A percentile compares a stretch with the other conserved stretches of the same genome.
Evolutionary conservation across 768 basidiomycete genomes (phyloP).

Genomic region (Vishniacozyma victoriae): DNA sequence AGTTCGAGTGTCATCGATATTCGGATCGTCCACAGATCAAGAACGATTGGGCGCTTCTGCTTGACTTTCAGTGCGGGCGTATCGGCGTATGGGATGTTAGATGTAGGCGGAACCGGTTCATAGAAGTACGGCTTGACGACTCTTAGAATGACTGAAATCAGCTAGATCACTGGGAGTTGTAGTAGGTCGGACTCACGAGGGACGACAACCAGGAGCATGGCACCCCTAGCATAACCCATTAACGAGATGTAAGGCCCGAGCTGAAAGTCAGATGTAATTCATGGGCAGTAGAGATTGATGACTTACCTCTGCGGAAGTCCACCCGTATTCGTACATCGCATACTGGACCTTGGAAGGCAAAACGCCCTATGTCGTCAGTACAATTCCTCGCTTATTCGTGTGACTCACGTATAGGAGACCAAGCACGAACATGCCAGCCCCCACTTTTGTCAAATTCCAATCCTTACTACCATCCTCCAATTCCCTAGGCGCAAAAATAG

Average conservation of each 20-base stretch:
- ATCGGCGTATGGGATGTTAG: too few species aligned
- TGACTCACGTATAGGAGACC: constrained; percentile 61
- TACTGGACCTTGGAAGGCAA: constrained; percentile 38
- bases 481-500: constrained; percentile 61
- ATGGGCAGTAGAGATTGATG: neutral
- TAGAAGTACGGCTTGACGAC: constrained; percentile 38
- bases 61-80: constrained; percentile 43
- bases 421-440: constrained; percentile 59
- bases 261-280: constrained; percentile 8
- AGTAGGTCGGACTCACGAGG: constrained; percentile 29
- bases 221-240: constrained; percentile 22
- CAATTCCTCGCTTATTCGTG: too few species aligned
- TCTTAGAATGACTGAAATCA: too few species aligned
- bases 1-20: constrained; percentile 59
- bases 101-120: neutral
- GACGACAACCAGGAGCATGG: constrained; percentile 33
- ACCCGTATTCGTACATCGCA: constrained; percentile 40
- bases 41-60: constrained; percentile 36
- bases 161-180: constrained; percentile 16
- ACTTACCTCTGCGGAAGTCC: constrained; percentile 40
- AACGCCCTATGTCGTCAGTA: constrained; percentile 27
- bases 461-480: constrained; percentile 52
- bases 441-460: constrained; percentile 69
- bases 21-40: constrained; percentile 68
- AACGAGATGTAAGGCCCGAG: constrained; percentile 44